These are phyloP conservation scores for Diaporthe nobilis DNA, from an alignment of 2,329 filamentous ascomycete genomes.

Conservation along the genomic window DNA sequence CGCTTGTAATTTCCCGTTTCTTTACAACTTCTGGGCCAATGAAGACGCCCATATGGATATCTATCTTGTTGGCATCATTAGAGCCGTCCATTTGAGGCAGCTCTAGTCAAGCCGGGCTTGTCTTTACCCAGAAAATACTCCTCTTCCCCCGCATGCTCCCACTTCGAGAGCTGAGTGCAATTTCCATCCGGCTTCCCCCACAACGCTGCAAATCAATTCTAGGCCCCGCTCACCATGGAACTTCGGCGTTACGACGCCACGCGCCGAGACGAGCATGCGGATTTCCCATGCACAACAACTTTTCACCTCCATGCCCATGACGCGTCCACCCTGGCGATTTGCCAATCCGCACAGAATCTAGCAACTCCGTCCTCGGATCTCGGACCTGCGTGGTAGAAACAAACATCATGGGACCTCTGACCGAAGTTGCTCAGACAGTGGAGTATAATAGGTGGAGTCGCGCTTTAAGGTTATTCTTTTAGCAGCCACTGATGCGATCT, in stretches of 20 bases:
- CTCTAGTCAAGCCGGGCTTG: background rate
- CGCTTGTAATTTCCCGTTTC: background rate
- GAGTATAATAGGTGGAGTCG: background rate
- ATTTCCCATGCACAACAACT: no score
- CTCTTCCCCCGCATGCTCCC: background rate
- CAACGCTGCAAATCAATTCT: constrained; percentile 10
- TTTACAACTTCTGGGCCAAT: background rate
- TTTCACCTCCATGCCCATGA: background rate
- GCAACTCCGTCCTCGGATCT: background rate
- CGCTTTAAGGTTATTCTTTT: background rate
- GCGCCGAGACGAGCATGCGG: background rate
- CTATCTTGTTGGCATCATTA: background rate
- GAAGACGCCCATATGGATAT: background rate
- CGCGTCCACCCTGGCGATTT: background rate
- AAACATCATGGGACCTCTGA: background rate
- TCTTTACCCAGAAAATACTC: background rate
- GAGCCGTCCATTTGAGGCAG: no score
- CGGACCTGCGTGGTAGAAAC: background rate
- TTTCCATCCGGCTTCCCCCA: constrained; percentile 9
- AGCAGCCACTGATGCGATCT: background rate
- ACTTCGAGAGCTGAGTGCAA: background rate
- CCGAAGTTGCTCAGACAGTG: background rate
- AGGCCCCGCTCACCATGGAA: background rate
- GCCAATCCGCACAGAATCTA: background rate
- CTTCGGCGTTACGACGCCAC: constrained; percentile 5